Evolutionary conservation across 257 asterid species (phyloP), one percentile per base, ranked within the genome.

Genomic region (Lycium ferocissimum): DNA sequence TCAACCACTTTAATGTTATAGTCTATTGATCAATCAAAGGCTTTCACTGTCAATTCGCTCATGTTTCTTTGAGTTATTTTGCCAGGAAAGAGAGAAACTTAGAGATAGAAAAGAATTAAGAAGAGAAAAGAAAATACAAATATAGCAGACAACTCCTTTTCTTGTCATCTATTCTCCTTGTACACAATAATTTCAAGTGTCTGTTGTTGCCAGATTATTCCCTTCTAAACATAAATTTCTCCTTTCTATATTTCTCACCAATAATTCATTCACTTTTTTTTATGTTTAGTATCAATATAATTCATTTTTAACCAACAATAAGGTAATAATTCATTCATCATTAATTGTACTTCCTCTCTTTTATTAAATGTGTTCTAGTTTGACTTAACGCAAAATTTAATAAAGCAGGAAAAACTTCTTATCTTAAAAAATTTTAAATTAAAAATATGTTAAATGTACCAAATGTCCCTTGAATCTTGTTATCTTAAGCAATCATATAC

Each of bases 181-280:
- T 8, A 35, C 65, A 13, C 59, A 53, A 76, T 26, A 53, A 33
- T 76, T 7, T 7, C 5, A 76, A 14, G 65, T 76, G 82, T 76
- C 61, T 76, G 73, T 81, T 59, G 38, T 82, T 62, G 45, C 40
- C 45, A 62, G 6, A 38, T 43, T 45, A 81, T 40, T 81, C 43
- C 56, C 6, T 59, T 81, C 57, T 37, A 17, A 40, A 62, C 0
- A 37, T n/a, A 47, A 40, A 2, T 54, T 51, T 37, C 37, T 20
- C 43, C 54, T 18, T 47, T 10, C 4, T 37, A 82, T 82, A 45
- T 13, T 82, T 61, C 14, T 51, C 65, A 8, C 17, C 65, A 51
- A 78, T 53, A 78, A 78, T 78, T 14, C 49, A 26, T 33, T 54
- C 82, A 33, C 49, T 59, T 49, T 53, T 61, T 35, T 67, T 43